Conservation (phyloP, 306 rosid species). For the Astragalus membranaceus region DNA sequence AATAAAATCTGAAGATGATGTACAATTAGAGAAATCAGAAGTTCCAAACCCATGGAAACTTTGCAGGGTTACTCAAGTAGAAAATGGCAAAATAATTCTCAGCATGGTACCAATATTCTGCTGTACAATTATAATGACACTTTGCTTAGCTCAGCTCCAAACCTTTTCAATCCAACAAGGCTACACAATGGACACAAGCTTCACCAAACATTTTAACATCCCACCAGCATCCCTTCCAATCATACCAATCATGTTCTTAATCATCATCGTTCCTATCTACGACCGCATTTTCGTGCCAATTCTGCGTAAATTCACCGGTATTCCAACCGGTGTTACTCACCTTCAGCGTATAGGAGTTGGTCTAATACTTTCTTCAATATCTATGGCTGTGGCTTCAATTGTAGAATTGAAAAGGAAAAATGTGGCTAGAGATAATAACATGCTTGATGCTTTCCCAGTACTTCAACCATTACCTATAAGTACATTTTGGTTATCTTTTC, state of each 20-base stretch:
- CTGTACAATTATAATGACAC: slow-evolving; percentile 91
- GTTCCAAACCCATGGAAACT: slow-evolving; percentile 63
- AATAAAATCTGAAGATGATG: slow-evolving; percentile 7
- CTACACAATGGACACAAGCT: slow-evolving; percentile 62
- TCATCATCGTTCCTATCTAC: slow-evolving; percentile 63
- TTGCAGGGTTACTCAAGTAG: slow-evolving; percentile 92
- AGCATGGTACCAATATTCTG: slow-evolving; percentile 75
- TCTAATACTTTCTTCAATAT: slow-evolving; percentile 61
- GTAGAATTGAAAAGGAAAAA: slow-evolving; percentile 66
- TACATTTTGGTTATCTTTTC: slow-evolving; percentile 83
- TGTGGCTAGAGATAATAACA: slow-evolving; percentile 51
- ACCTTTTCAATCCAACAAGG: slow-evolving; percentile 89
- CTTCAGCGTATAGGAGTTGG: slow-evolving; percentile 86
- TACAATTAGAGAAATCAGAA: slow-evolving; percentile 17
- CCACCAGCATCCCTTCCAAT: slow-evolving; percentile 89
- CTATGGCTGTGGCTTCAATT: slow-evolving; percentile 78
- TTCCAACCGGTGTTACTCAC: slow-evolving; percentile 73
- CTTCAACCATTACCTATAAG: slow-evolving; percentile 69
- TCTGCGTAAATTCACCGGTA: slow-evolving; percentile 46
- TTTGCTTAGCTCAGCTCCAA: slow-evolving; percentile 91
- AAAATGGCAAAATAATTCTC: slow-evolving; percentile 67
- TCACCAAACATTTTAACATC: slow-evolving; percentile 51
- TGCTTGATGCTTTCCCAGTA: slow-evolving; percentile 69
- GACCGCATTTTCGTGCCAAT: slow-evolving; percentile 62
- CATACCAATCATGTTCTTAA: slow-evolving; percentile 62